phyloP scores from a whole-genome alignment of 345 rosid genomes.

The Eucalyptus shirleyi region DNA sequence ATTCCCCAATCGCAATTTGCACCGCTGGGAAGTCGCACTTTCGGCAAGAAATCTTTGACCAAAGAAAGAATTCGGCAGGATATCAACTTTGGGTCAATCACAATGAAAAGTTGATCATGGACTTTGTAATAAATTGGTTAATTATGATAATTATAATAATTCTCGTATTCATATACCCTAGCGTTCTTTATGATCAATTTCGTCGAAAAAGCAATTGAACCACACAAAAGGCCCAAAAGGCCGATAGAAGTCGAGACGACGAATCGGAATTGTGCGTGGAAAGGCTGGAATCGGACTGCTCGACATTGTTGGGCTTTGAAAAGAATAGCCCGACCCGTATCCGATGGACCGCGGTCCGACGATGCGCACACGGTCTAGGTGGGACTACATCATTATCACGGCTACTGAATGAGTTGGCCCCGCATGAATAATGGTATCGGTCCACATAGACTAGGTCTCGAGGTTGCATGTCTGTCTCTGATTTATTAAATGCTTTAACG shows the following conservation, averaged over 20 bases:
- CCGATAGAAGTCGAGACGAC: not conserved
- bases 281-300: not conserved
- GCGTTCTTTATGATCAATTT: not conserved
- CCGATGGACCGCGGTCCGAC: not conserved
- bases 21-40: not conserved
- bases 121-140: not conserved
- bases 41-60: too few relatives aligned
- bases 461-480: not conserved
- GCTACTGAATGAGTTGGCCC: not conserved
- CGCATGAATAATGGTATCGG: not conserved
- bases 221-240: not conserved
- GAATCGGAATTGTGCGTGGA: not conserved
- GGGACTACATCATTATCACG: not conserved
- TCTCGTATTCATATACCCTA: not conserved
- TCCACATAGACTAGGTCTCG: not conserved
- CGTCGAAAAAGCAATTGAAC: not conserved
- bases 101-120: not conserved
- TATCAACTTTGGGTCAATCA: not conserved
- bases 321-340: not conserved
- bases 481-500: not conserved
- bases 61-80: not conserved
- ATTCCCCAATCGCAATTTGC: not conserved
- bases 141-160: not conserved
- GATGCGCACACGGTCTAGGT: not conserved
- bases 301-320: not conserved